phyloP scores from a whole-genome alignment of 345 rosid species.

The Melaleuca quinquenervia region DNA sequence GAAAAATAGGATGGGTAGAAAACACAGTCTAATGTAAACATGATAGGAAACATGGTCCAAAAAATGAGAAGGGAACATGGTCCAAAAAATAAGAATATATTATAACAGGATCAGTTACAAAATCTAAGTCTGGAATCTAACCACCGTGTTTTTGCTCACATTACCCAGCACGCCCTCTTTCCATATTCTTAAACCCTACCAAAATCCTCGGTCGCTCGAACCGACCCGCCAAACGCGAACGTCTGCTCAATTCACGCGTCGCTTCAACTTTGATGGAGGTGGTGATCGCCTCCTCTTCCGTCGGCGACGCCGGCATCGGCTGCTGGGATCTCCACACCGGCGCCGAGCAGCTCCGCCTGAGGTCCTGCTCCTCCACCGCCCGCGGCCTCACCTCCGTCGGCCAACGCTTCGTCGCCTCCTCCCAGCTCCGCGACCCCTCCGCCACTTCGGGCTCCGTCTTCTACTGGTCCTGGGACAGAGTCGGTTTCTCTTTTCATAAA shows the following conservation, averaged over 20 bases:
- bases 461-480: constrained; percentile 79
- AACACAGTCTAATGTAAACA: too few species aligned
- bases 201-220: background rate
- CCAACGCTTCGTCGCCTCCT: constrained; percentile 48
- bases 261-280: constrained; percentile 9
- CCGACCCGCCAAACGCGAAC: background rate
- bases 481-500: constrained; percentile 1
- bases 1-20: too few species aligned
- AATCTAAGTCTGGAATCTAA: too few species aligned
- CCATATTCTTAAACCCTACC: background rate
- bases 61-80: too few species aligned
- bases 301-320: constrained; percentile 52
- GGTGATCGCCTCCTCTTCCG: constrained; percentile 58
- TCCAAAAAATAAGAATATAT: too few species aligned
- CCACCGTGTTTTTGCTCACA: too few species aligned
- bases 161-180: background rate
- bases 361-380: constrained; percentile 57
- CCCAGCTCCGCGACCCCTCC: constrained; percentile 53
- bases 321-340: constrained; percentile 74
- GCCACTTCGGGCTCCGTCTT: constrained; percentile 51
- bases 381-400: constrained; percentile 67
- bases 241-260: background rate
- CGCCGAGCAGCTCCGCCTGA: constrained; percentile 44
- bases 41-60: too few species aligned
- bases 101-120: too few species aligned